Percentiles rank a stretch among this genome's conserved stretches.
phyloP scores from a whole-genome alignment of 2,329 filamentous ascomycete species.

The Moelleriella libera region DNA sequence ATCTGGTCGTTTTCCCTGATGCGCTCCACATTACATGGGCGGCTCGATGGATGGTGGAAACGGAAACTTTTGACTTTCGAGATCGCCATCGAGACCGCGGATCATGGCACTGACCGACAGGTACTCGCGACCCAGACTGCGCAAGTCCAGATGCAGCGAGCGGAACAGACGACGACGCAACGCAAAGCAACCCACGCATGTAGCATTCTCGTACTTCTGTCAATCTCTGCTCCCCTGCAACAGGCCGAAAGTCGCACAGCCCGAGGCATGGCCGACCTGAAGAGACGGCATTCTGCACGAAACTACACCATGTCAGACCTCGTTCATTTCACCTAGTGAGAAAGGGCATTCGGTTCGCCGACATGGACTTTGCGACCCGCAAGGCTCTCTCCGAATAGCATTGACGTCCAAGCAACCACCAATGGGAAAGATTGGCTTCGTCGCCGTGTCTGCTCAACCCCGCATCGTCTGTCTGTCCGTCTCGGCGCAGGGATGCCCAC shows the following conservation, averaged over 20 bases:
- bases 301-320: neutral
- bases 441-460: neutral
- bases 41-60: neutral
- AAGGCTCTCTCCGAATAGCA: too few relatives aligned
- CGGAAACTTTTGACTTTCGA: neutral
- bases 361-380: neutral
- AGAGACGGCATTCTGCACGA: neutral
- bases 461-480: neutral
- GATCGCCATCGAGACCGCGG: neutral
- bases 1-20: neutral
- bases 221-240: too few relatives aligned
- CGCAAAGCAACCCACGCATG: too few relatives aligned
- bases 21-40: neutral
- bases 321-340: neutral
- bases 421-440: neutral
- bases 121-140: neutral
- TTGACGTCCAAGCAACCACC: too few relatives aligned
- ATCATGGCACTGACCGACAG: neutral
- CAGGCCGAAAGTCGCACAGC: neutral
- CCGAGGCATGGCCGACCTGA: neutral
- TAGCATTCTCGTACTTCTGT: too few relatives aligned
- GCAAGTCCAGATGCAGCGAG: too few relatives aligned
- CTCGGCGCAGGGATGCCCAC: neutral
- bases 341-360: too few relatives aligned
- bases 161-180: too few relatives aligned